Evolutionary conservation across 176 grass and related monocot species (phyloP), one percentile per base, ranked within the genome.

Genomic region (Paspalum notatum): DNA sequence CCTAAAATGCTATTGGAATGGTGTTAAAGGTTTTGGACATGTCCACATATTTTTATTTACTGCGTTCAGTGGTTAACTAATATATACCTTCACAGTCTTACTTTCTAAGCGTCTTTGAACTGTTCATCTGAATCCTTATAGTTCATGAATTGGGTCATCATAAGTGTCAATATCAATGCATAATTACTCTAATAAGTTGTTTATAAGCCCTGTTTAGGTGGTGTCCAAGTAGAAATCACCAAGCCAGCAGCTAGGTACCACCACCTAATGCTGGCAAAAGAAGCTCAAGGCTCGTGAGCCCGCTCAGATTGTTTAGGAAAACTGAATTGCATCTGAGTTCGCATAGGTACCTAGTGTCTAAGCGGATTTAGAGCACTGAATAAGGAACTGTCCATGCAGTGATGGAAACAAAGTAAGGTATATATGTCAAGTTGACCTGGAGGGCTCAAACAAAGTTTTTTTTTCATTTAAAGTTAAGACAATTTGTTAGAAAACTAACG

Each of bases 1-100:
- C 18, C 41, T 62, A 20, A 24, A n/a, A 67, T 66, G 41, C 9
- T 71, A 71, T 48, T 80, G 45, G n/a, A n/a, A 76, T 49, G 4
- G 13, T 83, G 6, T 70, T 44, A 48, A 76, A 25, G 41, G 74
- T 77, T 57, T 57, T 52, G 26, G n/a, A 45, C 40, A 75, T 59
- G 12, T 26, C 57, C 13, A 61, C 41, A 45, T 20, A 62, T 48
- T 62, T 59, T 59, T 18, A 77, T 16, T 32, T 22, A 20, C 58
- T 13, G 20, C 47, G 41, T 32, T 71, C 43, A 32, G 14, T 16
- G 41, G 57, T 76, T 60, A 77, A 26, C 57, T 62, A 41, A 60
- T 60, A n/a, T 43, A 66, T 43, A 9, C 7, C 39, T 32, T 32
- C 25, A 61, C 58, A 62, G 27, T 25, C 32, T 21, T 73, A 40